A percentile compares a stretch with the other conserved stretches of the same genome.
Conservation (phyloP, 495 filamentous ascomycete genomes). For the Penicillium bovifimosum region DNA sequence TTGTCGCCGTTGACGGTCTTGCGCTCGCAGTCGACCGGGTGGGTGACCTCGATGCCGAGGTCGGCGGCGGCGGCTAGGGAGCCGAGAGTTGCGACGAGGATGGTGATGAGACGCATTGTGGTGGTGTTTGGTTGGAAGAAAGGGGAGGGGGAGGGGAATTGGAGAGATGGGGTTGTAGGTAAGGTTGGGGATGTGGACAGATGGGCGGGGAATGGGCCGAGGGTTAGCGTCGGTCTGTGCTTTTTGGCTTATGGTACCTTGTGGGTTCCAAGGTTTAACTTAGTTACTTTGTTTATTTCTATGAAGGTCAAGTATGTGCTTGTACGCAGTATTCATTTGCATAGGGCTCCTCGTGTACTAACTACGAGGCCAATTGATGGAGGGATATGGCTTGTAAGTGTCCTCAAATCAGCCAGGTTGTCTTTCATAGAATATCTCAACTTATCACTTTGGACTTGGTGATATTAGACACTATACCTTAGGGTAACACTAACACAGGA, state of each 20-base stretch:
- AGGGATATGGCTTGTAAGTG: too few species aligned
- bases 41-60: conserved; percentile 70
- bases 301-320: too few species aligned
- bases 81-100: conserved; percentile 52
- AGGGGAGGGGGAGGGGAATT: background rate
- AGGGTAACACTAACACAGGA: too few species aligned
- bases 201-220: background rate
- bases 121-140: background rate
- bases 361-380: background rate
- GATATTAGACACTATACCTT: too few species aligned
- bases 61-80: conserved; percentile 42
- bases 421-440: too few species aligned
- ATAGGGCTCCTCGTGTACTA: background rate
- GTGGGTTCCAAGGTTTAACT: background rate
- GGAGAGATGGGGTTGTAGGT: background rate
- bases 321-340: too few species aligned
- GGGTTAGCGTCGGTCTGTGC: conserved; percentile 10
- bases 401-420: too few species aligned
- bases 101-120: conserved; percentile 33
- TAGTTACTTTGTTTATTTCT: too few species aligned
- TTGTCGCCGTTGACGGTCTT: conserved; percentile 72
- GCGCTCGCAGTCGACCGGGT: conserved; percentile 63
- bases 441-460: too few species aligned
- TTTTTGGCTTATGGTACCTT: background rate
- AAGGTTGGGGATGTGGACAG: conserved; percentile 7